These are phyloP conservation scores for Astragalus membranaceus DNA, from an alignment of 306 rosid genomes.

Conservation along the genomic window DNA sequence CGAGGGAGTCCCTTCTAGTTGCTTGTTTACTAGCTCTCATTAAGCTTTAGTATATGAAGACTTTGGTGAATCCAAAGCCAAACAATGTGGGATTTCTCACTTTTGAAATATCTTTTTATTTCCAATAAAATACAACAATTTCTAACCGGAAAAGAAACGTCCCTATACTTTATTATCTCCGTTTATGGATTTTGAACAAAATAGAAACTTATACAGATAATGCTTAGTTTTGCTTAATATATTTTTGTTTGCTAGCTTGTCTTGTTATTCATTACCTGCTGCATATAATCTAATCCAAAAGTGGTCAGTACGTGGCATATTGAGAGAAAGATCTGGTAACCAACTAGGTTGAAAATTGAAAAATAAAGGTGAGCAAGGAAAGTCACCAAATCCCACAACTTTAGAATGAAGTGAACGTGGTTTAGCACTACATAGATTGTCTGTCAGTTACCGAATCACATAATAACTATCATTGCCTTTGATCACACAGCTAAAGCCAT, in stretches of 20 bases:
- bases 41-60: no score
- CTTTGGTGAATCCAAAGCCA: no score
- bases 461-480: no score
- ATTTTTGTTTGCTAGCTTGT: neutral
- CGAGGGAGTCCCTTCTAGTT: no score
- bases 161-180: no score
- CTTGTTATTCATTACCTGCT: neutral
- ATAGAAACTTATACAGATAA: neutral
- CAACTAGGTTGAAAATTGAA: neutral
- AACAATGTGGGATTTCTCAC: no score
- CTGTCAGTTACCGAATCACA: no score
- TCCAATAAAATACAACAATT: no score
- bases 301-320: neutral
- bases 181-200: neutral
- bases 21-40: no score
- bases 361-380: neutral
- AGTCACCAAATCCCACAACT: neutral
- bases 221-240: neutral
- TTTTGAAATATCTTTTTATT: no score
- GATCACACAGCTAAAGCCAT: neutral
- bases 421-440: neutral
- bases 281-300: neutral
- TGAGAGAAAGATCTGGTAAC: neutral
- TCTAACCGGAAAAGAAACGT: no score
- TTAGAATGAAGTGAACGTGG: conserved; percentile 4